A percentile compares a stretch with the other conserved stretches of the same genome.
phyloP scores from a whole-genome alignment of 2,329 filamentous ascomycete species.

The Keithomyces neogunnii region DNA sequence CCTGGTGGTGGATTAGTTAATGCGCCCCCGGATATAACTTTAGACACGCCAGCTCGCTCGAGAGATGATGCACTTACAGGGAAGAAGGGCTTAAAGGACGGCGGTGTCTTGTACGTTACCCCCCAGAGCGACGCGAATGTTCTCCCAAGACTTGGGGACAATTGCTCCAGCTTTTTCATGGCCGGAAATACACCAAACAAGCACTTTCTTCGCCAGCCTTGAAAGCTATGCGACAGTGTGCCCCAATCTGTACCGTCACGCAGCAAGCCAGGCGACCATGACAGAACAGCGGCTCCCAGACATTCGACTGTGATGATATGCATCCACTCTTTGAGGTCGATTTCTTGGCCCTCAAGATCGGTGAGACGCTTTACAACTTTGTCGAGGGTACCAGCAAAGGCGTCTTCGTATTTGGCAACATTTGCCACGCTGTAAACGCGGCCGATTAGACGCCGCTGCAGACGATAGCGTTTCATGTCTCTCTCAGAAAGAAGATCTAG shows the following conservation, averaged over 20 bases:
- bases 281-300: slow-evolving; percentile 39
- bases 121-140: slow-evolving; percentile 35
- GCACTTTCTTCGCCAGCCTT: slow-evolving; percentile 43
- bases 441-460: slow-evolving; percentile 41
- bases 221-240: slow-evolving; percentile 39
- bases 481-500: slow-evolving; percentile 44
- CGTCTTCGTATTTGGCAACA: slow-evolving; percentile 30
- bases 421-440: slow-evolving; percentile 36
- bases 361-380: slow-evolving; percentile 26
- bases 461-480: slow-evolving; percentile 35
- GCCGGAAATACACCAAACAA: slow-evolving; percentile 42
- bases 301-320: slow-evolving; percentile 46
- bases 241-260: slow-evolving; percentile 34
- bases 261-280: slow-evolving; percentile 43
- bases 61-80: slow-evolving; percentile 24
- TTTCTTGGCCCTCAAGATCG: slow-evolving; percentile 25
- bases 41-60: neutral
- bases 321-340: slow-evolving; percentile 48
- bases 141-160: slow-evolving; percentile 27
- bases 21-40: too few relatives aligned
- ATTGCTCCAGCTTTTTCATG: slow-evolving; percentile 28
- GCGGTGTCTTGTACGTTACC: slow-evolving; percentile 34
- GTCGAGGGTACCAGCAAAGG: slow-evolving; percentile 32
- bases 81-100: slow-evolving; percentile 39
- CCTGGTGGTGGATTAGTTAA: slow-evolving; percentile 14